Conservation (phyloP, 345 rosid species). For the Aquilaria yunnanensis region DNA sequence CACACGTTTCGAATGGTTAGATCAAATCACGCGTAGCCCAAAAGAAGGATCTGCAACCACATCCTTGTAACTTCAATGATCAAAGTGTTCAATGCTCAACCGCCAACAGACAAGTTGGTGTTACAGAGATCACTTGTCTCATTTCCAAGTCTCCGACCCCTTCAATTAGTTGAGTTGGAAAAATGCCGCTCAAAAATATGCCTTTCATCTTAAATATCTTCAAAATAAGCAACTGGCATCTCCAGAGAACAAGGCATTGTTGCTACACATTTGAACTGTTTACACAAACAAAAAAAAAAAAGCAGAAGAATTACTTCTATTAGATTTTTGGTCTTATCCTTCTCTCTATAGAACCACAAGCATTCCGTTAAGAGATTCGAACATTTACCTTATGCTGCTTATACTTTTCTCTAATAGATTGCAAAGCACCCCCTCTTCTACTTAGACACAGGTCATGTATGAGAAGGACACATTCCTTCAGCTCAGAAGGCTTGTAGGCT, state of each 20-base stretch:
- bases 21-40: constrained; percentile 17
- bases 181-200: constrained; percentile 1
- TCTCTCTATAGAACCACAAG: neutral
- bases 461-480: constrained; percentile 46
- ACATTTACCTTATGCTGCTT: constrained; percentile 47
- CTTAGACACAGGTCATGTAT: constrained; percentile 52
- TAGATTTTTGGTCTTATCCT: constrained; percentile 3
- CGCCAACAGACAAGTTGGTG: constrained; percentile 2
- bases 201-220: constrained; percentile 22
- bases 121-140: constrained; percentile 3
- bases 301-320: neutral
- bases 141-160: neutral
- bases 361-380: neutral
- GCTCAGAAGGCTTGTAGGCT: constrained; percentile 41
- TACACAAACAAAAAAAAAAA: constrained; percentile 4
- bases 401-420: constrained; percentile 68
- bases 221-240: constrained; percentile 40
- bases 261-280: constrained; percentile 70
- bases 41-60: no score
- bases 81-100: neutral
- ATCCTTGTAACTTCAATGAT: neutral
- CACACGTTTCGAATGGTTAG: constrained; percentile 23
- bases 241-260: constrained; percentile 48
- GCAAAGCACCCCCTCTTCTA: constrained; percentile 45
- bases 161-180: neutral